phyloP scores from a whole-genome alignment of 768 basidiomycete genomes.

The Dioszegia crocea region DNA sequence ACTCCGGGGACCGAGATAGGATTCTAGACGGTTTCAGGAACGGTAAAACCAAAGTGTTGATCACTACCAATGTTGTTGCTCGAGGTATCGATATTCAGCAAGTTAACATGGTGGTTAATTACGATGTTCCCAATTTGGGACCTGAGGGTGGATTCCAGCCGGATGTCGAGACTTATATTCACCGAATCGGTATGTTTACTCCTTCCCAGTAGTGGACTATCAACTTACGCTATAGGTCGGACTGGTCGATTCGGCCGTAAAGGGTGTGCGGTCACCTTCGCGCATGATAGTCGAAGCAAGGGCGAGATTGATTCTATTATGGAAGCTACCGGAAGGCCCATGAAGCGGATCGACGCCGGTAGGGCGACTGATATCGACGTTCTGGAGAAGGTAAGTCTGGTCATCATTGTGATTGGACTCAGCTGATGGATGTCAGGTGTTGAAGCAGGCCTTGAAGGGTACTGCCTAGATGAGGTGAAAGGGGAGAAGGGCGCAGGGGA shows the following conservation, averaged over 20 bases:
- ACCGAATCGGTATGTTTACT: constrained; percentile 75
- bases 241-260: constrained; percentile 97
- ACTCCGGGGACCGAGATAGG: constrained; percentile 78
- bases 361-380: constrained; percentile 65
- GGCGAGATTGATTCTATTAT: constrained; percentile 86
- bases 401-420: not conserved
- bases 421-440: constrained; percentile 6
- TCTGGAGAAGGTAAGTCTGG: constrained; percentile 76
- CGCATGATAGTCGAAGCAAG: constrained; percentile 84
- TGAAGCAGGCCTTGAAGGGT: constrained; percentile 14
- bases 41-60: constrained; percentile 92
- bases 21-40: constrained; percentile 94
- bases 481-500: not conserved
- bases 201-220: not conserved
- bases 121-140: constrained; percentile 69
- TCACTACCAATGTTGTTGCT: constrained; percentile 98
- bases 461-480: not conserved
- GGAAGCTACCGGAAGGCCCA: constrained; percentile 68
- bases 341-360: constrained; percentile 78
- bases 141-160: constrained; percentile 58
- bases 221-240: constrained; percentile 61
- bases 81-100: constrained; percentile 97
- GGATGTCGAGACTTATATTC: constrained; percentile 95
- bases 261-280: constrained; percentile 96
- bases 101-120: constrained; percentile 99